phyloP scores from a whole-genome alignment of 768 basidiomycete species.

The Xanthoconium stramineum region DNA sequence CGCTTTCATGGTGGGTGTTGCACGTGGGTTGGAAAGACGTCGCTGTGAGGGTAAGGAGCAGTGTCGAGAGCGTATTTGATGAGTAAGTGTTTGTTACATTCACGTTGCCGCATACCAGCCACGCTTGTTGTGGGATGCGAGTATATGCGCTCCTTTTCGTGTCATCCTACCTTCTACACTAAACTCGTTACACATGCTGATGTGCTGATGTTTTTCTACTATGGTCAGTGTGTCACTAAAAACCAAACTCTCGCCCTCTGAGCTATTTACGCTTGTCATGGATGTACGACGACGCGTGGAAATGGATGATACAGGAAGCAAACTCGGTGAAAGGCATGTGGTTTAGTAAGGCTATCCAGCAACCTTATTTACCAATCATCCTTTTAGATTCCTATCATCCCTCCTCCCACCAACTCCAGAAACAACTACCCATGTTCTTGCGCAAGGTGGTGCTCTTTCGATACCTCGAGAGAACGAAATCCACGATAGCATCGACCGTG shows the following conservation, averaged over 20 bases:
- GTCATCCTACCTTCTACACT: too few relatives aligned
- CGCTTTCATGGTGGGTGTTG: slow-evolving; percentile 89
- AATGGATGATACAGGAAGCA: slow-evolving; percentile 47
- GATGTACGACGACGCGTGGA: slow-evolving; percentile 81
- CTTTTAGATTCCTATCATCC: slow-evolving; percentile 57
- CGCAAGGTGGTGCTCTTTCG: slow-evolving; percentile 52
- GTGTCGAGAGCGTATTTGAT: slow-evolving; percentile 81
- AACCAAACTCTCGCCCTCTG: slow-evolving; percentile 62
- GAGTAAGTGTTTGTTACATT: slow-evolving; percentile 48
- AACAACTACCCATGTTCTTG: slow-evolving; percentile 64
- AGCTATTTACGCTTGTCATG: slow-evolving; percentile 63
- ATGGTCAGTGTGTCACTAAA: slow-evolving; percentile 75
- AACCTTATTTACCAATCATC: background rate
- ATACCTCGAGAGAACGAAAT: slow-evolving; percentile 2
- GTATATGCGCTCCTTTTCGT: background rate
- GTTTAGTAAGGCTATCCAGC: background rate
- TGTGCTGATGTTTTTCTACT: slow-evolving; percentile 9
- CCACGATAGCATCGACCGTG: background rate
- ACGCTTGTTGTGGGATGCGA: background rate
- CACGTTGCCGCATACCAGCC: background rate
- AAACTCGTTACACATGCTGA: slow-evolving; percentile 8
- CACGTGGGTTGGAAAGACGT: slow-evolving; percentile 92
- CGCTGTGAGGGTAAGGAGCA: slow-evolving; percentile 64
- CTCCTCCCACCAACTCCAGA: slow-evolving; percentile 74
- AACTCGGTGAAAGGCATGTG: slow-evolving; percentile 17